A percentile compares a stretch with the other conserved stretches of the same genome.
Conservation (phyloP, 306 rosid species). For the Trifolium subterraneum region DNA sequence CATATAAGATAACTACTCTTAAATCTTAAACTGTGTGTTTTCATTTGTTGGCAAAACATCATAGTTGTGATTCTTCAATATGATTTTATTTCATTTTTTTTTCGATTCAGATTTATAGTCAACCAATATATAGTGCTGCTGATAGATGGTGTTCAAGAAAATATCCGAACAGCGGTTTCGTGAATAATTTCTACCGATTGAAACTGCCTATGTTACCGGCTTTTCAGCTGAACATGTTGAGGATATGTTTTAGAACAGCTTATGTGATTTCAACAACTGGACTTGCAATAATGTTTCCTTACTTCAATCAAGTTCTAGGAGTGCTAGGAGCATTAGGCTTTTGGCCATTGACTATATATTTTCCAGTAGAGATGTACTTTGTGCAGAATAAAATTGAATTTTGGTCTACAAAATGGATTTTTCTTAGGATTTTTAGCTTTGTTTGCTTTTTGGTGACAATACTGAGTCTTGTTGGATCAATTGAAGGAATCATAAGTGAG, state of each 20-base stretch:
- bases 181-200: conserved; percentile 54
- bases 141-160: conserved; percentile 68
- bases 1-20: too few species aligned
- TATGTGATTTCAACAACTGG: conserved; percentile 79
- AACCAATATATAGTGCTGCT: conserved; percentile 61
- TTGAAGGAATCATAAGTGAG: conserved; percentile 70
- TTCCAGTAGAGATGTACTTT: conserved; percentile 89
- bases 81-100: neutral
- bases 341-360: conserved; percentile 85
- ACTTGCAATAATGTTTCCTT: conserved; percentile 78
- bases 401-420: conserved; percentile 77
- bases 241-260: conserved; percentile 71
- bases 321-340: conserved; percentile 80
- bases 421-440: conserved; percentile 64
- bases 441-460: conserved; percentile 67
- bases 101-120: conserved; percentile 62
- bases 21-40: neutral
- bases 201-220: conserved; percentile 60
- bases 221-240: conserved; percentile 52
- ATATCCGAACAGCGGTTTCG: conserved; percentile 63
- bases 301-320: conserved; percentile 80
- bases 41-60: neutral
- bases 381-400: conserved; percentile 67
- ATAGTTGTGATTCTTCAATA: conserved; percentile 6
- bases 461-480: conserved; percentile 66